phyloP scores from a whole-genome alignment of 352 stramenopile species.

The Globisporangium okanoganense region DNA sequence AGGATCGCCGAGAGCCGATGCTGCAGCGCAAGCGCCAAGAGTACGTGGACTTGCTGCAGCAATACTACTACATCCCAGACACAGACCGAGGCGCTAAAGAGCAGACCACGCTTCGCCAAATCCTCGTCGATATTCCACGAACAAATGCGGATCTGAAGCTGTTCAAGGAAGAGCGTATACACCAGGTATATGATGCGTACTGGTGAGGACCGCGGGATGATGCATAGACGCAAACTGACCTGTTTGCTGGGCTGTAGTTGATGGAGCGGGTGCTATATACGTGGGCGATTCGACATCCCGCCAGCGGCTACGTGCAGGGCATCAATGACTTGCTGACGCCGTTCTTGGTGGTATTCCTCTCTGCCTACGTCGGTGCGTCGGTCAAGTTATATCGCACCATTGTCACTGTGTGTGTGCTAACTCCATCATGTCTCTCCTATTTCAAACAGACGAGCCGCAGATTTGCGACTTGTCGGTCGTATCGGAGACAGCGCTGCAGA shows the following conservation, averaged over 20 bases:
- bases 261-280: conserved; percentile 98
- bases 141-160: conserved; percentile 96
- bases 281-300: conserved; percentile 98
- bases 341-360: conserved; percentile 97
- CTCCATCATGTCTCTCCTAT: not conserved
- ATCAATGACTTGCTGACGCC: conserved; percentile 99
- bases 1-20: conserved; percentile 86
- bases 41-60: conserved; percentile 93
- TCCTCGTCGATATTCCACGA: conserved; percentile 98
- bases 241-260: conserved; percentile 44
- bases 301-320: conserved; percentile 98
- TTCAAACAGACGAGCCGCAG: conserved; percentile 62
- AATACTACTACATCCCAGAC: conserved; percentile 98
- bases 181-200: conserved; percentile 45
- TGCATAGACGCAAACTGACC: not conserved
- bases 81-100: conserved; percentile 93
- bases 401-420: not conserved
- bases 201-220: not conserved
- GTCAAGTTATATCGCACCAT: not conserved
- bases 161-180: conserved; percentile 94
- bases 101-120: conserved; percentile 94
- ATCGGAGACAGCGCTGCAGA: conserved; percentile 58
- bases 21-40: conserved; percentile 94
- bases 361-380: conserved; percentile 59
- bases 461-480: conserved; percentile 65